Evolutionary conservation across 805 yeast species (phyloP).

Genomic region (Candida saitoana): DNA sequence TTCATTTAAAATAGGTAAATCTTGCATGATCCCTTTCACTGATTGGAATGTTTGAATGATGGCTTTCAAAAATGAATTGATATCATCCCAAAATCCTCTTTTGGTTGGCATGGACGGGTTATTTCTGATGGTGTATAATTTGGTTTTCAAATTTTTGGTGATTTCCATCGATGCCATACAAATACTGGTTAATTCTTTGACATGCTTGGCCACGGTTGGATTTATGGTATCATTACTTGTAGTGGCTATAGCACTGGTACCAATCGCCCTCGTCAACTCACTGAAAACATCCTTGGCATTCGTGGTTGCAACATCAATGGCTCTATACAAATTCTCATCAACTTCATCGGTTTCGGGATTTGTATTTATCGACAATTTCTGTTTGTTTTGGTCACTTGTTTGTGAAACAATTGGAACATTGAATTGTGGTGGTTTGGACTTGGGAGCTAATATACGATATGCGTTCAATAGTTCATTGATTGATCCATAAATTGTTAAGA

Average conservation of each 20-base stretch:
- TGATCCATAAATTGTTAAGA: constrained; percentile 57
- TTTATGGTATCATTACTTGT: constrained; percentile 26
- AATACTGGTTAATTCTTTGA: constrained; percentile 71
- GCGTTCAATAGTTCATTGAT: constrained; percentile 68
- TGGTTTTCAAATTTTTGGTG: constrained; percentile 58
- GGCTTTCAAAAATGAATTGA: constrained; percentile 75
- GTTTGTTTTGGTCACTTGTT: constrained; percentile 8
- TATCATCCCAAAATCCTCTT: constrained; percentile 76
- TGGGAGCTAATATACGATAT: constrained; percentile 38
- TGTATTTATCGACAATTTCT: constrained; percentile 20
- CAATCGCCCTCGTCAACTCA: constrained; percentile 65
- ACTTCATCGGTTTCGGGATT: constrained; percentile 37
- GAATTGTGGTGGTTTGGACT: constrained; percentile 7
- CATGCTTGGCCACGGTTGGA: constrained; percentile 53
- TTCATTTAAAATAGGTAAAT: constrained; percentile 74
- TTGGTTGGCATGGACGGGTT: constrained; percentile 50
- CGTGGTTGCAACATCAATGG: constrained; percentile 57
- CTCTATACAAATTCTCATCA: constrained; percentile 64
- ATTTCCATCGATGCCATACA: constrained; percentile 82
- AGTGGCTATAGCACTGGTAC: constrained; percentile 56
- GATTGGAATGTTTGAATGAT: constrained; percentile 79
- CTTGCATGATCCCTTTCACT: constrained; percentile 78
- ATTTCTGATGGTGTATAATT: constrained; percentile 48
- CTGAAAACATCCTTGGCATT: constrained; percentile 76
- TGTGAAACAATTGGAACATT: constrained; percentile 6